These are phyloP conservation scores for Glebionis coronaria DNA, from an alignment of 129 eudicot species.

Conservation along the genomic window DNA sequence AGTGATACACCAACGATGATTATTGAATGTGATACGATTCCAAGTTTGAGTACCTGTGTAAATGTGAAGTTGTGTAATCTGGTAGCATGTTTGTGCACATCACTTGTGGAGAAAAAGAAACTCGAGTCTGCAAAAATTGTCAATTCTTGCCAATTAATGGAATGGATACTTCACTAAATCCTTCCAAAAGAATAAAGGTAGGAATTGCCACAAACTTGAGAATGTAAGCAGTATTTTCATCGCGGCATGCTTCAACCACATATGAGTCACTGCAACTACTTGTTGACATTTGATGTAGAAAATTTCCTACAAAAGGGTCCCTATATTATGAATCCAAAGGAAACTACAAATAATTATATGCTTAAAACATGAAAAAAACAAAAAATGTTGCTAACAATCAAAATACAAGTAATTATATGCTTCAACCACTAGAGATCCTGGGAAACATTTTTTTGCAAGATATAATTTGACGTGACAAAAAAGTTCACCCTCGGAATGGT, in stretches of 20 bases:
- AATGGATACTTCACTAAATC: no score
- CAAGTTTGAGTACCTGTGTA: conserved; percentile 73
- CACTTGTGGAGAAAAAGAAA: conserved; percentile 34
- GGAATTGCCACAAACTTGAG: neutral
- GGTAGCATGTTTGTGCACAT: conserved; percentile 91
- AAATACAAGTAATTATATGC: no score
- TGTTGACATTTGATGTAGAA: neutral
- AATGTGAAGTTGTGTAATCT: conserved; percentile 14
- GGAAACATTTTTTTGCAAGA: neutral
- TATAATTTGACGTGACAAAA: neutral
- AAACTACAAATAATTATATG: no score
- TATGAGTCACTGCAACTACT: neutral
- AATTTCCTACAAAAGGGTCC: no score
- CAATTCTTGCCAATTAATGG: neutral
- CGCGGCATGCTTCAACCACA: neutral
- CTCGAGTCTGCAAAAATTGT: no score
- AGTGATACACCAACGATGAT: conserved; percentile 69
- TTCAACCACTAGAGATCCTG: no score
- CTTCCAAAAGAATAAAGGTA: conserved; percentile 5
- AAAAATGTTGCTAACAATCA: no score
- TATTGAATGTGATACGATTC: conserved; percentile 76
- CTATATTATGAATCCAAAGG: no score
- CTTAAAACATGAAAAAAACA: no score
- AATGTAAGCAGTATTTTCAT: no score
- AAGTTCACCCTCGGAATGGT: no score